A percentile compares a stretch with the other conserved stretches of the same genome.
phyloP scores from a whole-genome alignment of 2,329 filamentous ascomycete genomes.

The Cladophialophora yegresii region DNA sequence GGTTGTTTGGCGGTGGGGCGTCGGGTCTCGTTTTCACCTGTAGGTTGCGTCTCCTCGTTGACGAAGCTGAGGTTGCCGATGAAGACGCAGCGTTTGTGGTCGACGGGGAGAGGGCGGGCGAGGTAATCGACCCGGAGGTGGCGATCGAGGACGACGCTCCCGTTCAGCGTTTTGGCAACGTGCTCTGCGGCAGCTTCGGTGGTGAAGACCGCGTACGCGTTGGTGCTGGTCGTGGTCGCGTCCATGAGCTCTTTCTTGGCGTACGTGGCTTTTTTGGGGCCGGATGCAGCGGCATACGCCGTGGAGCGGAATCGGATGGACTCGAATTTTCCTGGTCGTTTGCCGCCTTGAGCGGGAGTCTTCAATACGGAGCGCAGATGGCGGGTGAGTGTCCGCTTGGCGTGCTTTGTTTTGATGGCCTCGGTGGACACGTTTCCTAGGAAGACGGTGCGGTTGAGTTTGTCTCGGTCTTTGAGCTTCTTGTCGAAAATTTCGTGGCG shows the following conservation, averaged over 20 bases:
- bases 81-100: slow-evolving; percentile 89
- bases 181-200: slow-evolving; percentile 72
- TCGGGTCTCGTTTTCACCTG: slow-evolving; percentile 68
- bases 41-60: slow-evolving; percentile 73
- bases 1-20: slow-evolving; percentile 71
- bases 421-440: slow-evolving; percentile 84
- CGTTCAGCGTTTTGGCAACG: slow-evolving; percentile 77
- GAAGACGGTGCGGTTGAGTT: slow-evolving; percentile 87
- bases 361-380: slow-evolving; percentile 77
- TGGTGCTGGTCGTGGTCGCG: slow-evolving; percentile 86
- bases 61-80: slow-evolving; percentile 96
- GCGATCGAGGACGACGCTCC: slow-evolving; percentile 76
- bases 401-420: slow-evolving; percentile 78
- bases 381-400: slow-evolving; percentile 72
- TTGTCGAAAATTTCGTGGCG: slow-evolving; percentile 46
- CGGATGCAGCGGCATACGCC: slow-evolving; percentile 71
- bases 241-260: slow-evolving; percentile 89
- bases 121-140: slow-evolving; percentile 90
- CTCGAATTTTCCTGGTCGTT: slow-evolving; percentile 70
- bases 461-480: slow-evolving; percentile 57
- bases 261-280: slow-evolving; percentile 93
- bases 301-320: slow-evolving; percentile 93
- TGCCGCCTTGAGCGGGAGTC: slow-evolving; percentile 53
- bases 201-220: slow-evolving; percentile 90
- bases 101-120: slow-evolving; percentile 78